Percentiles rank a stretch among this genome's conserved stretches.
Evolutionary conservation across 495 filamentous ascomycete species (phyloP).

Genomic region (Aspergillus baeticus): DNA sequence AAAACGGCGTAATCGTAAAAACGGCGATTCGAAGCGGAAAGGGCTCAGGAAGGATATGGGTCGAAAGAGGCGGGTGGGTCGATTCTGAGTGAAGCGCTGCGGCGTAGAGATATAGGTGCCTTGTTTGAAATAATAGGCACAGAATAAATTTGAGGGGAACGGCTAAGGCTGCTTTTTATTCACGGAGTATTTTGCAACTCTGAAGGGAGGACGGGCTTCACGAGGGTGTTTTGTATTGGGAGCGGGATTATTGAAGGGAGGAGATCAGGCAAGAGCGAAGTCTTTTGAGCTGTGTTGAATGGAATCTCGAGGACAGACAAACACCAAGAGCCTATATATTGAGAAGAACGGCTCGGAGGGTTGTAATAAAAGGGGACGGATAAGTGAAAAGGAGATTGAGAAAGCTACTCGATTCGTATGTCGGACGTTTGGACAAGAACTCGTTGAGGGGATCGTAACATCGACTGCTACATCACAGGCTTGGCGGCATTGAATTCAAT

Average conservation of each 20-base stretch:
- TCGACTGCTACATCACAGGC: conserved; percentile 7
- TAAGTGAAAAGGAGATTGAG: not conserved
- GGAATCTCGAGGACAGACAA: not conserved
- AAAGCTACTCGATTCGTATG: not conserved
- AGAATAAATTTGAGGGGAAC: not conserved
- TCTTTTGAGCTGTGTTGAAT: not conserved
- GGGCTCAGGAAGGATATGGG: not conserved
- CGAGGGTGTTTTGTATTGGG: not conserved
- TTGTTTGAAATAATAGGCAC: not conserved
- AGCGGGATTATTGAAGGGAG: conserved; percentile 4
- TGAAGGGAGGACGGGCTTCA: conserved; percentile 1
- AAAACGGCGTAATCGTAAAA: not conserved
- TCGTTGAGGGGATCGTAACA: conserved; percentile 19
- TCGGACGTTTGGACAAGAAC: conserved; percentile 12
- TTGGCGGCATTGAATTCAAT: conserved; percentile 7
- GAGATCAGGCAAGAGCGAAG: conserved; percentile 7
- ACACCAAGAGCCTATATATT: not conserved
- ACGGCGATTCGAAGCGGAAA: not conserved
- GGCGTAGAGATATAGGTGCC: conserved; percentile 1
- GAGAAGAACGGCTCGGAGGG: not conserved
- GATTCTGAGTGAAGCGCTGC: not conserved
- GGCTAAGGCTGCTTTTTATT: not conserved
- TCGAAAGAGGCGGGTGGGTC: not conserved
- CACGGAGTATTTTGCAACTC: conserved; percentile 9
- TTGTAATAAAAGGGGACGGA: not conserved